Evolutionary conservation across 805 yeast species (phyloP), one percentile per base, ranked within the genome.

Genomic region (Yarrowia phangngaensis): DNA sequence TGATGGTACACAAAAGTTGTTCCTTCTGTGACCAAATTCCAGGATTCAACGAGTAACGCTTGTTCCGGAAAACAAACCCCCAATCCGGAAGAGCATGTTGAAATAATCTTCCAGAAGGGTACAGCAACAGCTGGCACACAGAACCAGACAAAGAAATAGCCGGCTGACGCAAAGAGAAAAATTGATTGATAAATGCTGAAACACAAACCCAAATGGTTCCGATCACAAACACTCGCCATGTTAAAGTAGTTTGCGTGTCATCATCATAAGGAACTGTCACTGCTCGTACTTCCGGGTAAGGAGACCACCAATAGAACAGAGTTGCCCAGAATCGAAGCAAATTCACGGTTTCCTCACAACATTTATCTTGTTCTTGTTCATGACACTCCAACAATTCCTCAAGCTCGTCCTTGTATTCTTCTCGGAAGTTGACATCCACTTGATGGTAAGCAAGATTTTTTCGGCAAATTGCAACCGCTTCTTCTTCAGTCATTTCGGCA

Each of bases 11-110:
- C 52, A 81, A 69, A 79, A 79, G 77, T 60, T 80, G 86, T 58
- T 81, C 86, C 57, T 80, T 80, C 53, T 62, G 68, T 22, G 70
- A 65, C 81, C 83, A 81, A 6, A 81, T 80, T 9, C 84, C 82
- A 3, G 81, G 82, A 60, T 78, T 78, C 49, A 79, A 60, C 6
- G 70, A 68, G 55, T 63, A 61, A 60, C 70, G 64, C 24, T 58
- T 64, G 45, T 77, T 72, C 32, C 59, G 56, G 51, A 70, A 48
- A 4, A 59, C 65, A 54, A 73, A 59, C 7, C 70, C 67, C 62
- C 64, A 66, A 47, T 70, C 71, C 12, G 45, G 45, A 38, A 38
- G 45, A 26, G 19, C 24, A 11, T 38, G 27, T 32, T 38, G 45
- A 7, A 55, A 36, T 9, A 52, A 20, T 20, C 35, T 34, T 53